Conservation (phyloP, 1,284 basidiomycete species). For the Exobasidium rhododendri region DNA sequence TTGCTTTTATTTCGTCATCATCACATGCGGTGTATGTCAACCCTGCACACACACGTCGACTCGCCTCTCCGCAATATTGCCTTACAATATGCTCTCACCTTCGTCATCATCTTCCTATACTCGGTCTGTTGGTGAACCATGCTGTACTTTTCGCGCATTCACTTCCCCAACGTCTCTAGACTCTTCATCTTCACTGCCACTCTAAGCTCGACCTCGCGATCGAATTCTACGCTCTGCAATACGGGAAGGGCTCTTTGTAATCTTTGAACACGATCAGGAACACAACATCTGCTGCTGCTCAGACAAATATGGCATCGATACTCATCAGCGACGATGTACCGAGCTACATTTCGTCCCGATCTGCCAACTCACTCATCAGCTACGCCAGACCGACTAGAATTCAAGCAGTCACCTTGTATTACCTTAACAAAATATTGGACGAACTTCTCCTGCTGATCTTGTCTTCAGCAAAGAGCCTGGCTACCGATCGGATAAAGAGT, state of each 20-base stretch:
- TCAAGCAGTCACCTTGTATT: conserved; percentile 39
- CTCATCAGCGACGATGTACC: background rate
- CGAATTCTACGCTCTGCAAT: background rate
- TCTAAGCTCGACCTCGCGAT: background rate
- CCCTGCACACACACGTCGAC: no score
- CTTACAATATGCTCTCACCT: background rate
- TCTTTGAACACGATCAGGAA: no score
- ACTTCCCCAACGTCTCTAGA: background rate
- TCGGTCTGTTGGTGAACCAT: background rate
- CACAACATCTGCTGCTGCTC: background rate
- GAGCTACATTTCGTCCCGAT: conserved; percentile 38
- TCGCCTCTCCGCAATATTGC: conserved; percentile 1
- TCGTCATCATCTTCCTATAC: background rate
- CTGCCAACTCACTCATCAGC: conserved; percentile 44
- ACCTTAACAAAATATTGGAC: conserved; percentile 42
- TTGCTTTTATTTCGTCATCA: no score
- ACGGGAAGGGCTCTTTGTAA: background rate
- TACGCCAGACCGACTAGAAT: conserved; percentile 46
- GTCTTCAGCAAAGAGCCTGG: conserved; percentile 36
- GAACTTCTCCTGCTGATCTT: conserved; percentile 42
- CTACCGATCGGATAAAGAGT: conserved; percentile 49
- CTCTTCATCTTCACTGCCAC: background rate
- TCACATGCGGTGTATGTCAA: no score
- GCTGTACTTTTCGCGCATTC: background rate
- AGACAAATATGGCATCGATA: background rate